Evolutionary conservation across 768 basidiomycete species (phyloP).

Genomic region (Pulveroboletus sp.): DNA sequence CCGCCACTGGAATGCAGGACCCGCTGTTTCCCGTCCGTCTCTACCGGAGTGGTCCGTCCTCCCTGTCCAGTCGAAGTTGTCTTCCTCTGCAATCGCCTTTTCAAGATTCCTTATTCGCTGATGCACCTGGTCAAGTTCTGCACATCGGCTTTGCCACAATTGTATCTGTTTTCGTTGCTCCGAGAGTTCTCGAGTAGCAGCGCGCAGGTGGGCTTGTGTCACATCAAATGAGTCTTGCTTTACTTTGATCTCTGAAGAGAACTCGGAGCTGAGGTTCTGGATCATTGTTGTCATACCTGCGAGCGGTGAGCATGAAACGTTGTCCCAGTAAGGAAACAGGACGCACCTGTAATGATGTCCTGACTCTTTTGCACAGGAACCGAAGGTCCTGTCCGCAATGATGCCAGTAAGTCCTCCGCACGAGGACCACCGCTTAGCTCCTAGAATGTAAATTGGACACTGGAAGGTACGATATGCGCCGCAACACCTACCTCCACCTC

Average conservation of each 20-base stretch:
- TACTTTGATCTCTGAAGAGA: constrained; percentile 73
- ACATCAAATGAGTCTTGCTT: constrained; percentile 88
- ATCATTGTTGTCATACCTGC: constrained; percentile 85
- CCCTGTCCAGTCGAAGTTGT: constrained; percentile 86
- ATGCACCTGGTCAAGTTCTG: constrained; percentile 73
- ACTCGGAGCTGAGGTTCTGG: constrained; percentile 70
- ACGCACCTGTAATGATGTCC: constrained; percentile 72
- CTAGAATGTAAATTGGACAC: constrained; percentile 32
- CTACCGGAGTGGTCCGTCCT: constrained; percentile 46
- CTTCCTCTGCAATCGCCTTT: constrained; percentile 72
- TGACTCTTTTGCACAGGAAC: constrained; percentile 83
- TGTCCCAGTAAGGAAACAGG: background rate
- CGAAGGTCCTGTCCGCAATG: constrained; percentile 66
- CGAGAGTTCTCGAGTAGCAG: constrained; percentile 85
- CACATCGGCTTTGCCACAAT: constrained; percentile 64
- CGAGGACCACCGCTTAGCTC: constrained; percentile 66
- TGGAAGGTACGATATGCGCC: background rate
- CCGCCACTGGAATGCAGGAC: constrained; percentile 65
- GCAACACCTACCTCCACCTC: constrained; percentile 69
- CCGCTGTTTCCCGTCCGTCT: constrained; percentile 32
- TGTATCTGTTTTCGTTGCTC: constrained; percentile 86
- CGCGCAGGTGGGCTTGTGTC: constrained; percentile 80
- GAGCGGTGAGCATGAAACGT: constrained; percentile 8
- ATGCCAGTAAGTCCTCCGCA: constrained; percentile 76
- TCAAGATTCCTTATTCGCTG: constrained; percentile 84